A percentile compares a stretch with the other conserved stretches of the same genome.
Evolutionary conservation across 208 protist genomes (phyloP).

Genomic region (Trypanosoma lewisi): DNA sequence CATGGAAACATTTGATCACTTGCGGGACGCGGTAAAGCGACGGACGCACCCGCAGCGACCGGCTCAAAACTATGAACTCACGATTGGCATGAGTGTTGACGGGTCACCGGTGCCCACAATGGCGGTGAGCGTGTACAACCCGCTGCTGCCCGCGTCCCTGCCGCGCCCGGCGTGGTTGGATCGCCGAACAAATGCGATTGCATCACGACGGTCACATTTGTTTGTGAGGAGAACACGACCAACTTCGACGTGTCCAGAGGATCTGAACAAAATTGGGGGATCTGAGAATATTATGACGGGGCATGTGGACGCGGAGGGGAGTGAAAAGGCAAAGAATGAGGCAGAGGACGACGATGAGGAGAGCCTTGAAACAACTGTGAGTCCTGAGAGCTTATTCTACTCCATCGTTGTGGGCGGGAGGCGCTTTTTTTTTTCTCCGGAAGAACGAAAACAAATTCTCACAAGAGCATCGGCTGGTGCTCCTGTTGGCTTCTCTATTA

Average conservation of each 20-base stretch:
- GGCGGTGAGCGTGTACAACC: conserved; percentile 64
- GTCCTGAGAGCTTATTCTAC: conserved; percentile 1
- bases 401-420: conserved; percentile 29
- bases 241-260: background rate
- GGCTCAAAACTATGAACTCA: conserved; percentile 36
- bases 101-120: conserved; percentile 48
- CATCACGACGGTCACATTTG: conserved; percentile 37
- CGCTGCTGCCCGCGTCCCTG: conserved; percentile 33
- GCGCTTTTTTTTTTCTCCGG: conserved; percentile 35
- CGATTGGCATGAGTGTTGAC: conserved; percentile 34
- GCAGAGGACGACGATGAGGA: background rate
- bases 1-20: conserved; percentile 17
- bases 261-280: background rate
- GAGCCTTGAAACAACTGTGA: background rate
- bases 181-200: conserved; percentile 40
- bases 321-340: conserved; percentile 17
- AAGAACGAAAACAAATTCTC: conserved; percentile 40
- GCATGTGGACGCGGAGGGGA: background rate
- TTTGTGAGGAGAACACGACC: conserved; percentile 21
- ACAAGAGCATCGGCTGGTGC: conserved; percentile 33
- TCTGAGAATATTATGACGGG: too few relatives aligned
- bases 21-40: conserved; percentile 37
- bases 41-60: conserved; percentile 53
- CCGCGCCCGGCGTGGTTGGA: conserved; percentile 43
- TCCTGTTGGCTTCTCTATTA: conserved; percentile 54